Evolutionary conservation across 495 filamentous ascomycete genomes (phyloP), one percentile per base, ranked within the genome.

Genomic region (Aspergillus mulundensis): DNA sequence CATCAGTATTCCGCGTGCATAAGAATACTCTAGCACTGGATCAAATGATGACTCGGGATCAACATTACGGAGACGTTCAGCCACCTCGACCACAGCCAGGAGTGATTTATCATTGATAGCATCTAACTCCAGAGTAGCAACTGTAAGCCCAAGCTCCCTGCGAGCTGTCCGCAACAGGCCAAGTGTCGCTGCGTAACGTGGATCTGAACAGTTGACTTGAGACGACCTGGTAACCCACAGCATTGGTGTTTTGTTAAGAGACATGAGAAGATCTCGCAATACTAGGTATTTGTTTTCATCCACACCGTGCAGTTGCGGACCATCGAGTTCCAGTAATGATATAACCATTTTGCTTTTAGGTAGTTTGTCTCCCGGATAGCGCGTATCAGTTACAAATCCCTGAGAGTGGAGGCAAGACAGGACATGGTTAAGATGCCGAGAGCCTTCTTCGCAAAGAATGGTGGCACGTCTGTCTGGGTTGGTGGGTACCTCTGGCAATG

Each of bases 81-180:
- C n/a, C 3, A 48, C 45, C 15, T 15, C 18, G 6, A 20, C n/a
- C 1, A 24, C 25, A 18, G 45, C 12, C 2, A 12, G 5, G n/a
- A 34, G 20, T 16, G 25, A 24, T 2, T 32, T 32, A 8, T 69
- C 55, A 40, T 74, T 71, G 45, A 58, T n/a, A 1, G 25, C 4
- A 19, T 48, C 45, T n/a, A 48, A 8, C n/a, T 48, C 45, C 10
- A 48, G 4, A 3, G 45, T 48, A 11, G 45, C 45, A 1, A 48
- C n/a, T 10, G 45, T 34, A 7, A 19, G 10, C 12, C 15, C 45
- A 34, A 48, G 45, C 25, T 48, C 45, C n/a, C 45, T 48, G 4
- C 45, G 45, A 7, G 25, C 45, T 5, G 45, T 48, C 7, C 45
- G 14, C 25, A 48, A 11, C 1, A 48, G 45, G 1, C 45, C 45